phyloP scores from a whole-genome alignment of 2,329 filamentous ascomycete species.

The Phaeosphaeriaceae sp. region DNA sequence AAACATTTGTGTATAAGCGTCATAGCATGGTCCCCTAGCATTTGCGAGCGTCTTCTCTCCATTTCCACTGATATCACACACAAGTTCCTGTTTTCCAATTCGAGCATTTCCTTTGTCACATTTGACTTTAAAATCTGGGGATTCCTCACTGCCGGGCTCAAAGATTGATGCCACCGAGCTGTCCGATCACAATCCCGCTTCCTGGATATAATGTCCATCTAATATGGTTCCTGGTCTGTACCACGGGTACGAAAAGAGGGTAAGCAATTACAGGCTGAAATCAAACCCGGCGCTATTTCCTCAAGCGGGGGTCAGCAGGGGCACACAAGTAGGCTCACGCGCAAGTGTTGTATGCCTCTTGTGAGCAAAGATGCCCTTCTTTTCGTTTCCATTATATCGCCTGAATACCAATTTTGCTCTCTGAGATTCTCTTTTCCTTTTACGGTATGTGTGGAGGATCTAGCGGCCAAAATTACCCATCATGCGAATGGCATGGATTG shows the following conservation, averaged over 20 bases:
- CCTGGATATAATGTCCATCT: constrained; percentile 39
- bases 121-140: constrained; percentile 31
- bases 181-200: constrained; percentile 24
- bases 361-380: constrained; percentile 49
- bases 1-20: constrained; percentile 48
- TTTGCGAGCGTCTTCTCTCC: constrained; percentile 47
- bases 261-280: constrained; percentile 42
- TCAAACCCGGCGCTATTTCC: constrained; percentile 33
- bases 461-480: constrained; percentile 17
- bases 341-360: constrained; percentile 41
- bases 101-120: constrained; percentile 47
- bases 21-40: constrained; percentile 48
- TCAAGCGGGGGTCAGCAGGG: constrained; percentile 19
- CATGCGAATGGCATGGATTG: constrained; percentile 22
- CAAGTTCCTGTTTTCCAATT: constrained; percentile 33
- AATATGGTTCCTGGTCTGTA: constrained; percentile 37
- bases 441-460: constrained; percentile 23
- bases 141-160: constrained; percentile 23
- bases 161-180: constrained; percentile 15
- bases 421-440: constrained; percentile 17
- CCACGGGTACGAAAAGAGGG: constrained; percentile 30
- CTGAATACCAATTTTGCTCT: constrained; percentile 11
- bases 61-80: constrained; percentile 45
- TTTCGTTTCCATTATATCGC: constrained; percentile 24
- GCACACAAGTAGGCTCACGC: constrained; percentile 42